phyloP scores from a whole-genome alignment of 257 asterid species.

The Petrea volubilis region DNA sequence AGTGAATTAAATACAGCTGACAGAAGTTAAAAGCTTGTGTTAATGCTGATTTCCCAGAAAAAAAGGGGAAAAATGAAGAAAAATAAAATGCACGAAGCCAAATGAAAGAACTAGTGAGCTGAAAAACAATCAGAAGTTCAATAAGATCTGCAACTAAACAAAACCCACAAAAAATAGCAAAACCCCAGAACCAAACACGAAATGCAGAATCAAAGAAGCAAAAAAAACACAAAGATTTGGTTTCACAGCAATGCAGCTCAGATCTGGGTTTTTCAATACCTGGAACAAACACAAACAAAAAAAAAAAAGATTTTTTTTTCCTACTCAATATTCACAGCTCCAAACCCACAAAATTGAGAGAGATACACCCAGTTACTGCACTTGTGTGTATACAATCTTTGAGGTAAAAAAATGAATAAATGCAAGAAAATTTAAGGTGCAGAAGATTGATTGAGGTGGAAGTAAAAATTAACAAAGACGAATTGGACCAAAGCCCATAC shows the following conservation, averaged over 20 bases:
- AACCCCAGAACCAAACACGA: conserved; percentile 1
- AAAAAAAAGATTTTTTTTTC: not conserved
- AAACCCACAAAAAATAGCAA: conserved; percentile 2
- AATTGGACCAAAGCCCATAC: conserved; percentile 22
- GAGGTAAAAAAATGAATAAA: not conserved
- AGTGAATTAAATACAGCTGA: not conserved
- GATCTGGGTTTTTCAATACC: conserved; percentile 52
- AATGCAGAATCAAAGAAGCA: conserved; percentile 10
- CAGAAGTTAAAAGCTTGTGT: not conserved
- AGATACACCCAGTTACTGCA: not conserved
- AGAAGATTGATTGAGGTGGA: conserved; percentile 34
- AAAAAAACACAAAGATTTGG: not conserved
- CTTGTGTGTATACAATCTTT: not conserved
- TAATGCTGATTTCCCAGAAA: not conserved
- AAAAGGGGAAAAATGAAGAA: not conserved
- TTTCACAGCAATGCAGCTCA: conserved; percentile 35
- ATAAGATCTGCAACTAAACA: conserved; percentile 31
- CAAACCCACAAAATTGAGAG: not conserved
- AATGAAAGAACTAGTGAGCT: not conserved
- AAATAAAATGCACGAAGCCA: not conserved
- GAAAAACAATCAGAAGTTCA: not conserved
- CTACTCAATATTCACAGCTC: not conserved
- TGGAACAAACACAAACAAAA: conserved; percentile 1
- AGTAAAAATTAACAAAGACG: conserved; percentile 21
- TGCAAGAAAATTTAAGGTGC: conserved; percentile 14